Evolutionary conservation across 768 basidiomycete species (phyloP), one percentile per base, ranked within the genome.

Genomic region (Lactarius akahatsu): DNA sequence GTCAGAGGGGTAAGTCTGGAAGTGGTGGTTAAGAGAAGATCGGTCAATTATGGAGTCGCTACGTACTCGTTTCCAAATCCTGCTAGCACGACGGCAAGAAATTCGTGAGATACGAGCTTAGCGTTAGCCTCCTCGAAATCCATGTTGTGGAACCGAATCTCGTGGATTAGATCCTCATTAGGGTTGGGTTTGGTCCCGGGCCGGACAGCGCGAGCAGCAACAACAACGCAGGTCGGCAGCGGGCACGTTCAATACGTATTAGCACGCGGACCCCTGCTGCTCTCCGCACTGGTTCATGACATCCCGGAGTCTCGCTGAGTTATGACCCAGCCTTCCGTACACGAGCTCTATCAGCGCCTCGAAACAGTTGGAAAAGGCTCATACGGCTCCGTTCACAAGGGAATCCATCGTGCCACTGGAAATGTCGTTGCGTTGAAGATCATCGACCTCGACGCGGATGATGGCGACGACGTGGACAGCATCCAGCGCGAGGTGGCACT

Each of bases 401-500:
- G 94, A 16, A 80, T 87, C 62, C 90, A 98, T 71, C 84, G 91
- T 59, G 83, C 88, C 0, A 89, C 93, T 0, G 92, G 93, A 23
- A 91, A 92, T 63, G 83, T 95, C 63, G 93, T 99, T 40, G 97
- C 96, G 20, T 87, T 98, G 79, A 99, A 99, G 80, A 96, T 98
- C 77, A 98, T 99, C 80, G 93, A 98, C 78, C 89, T 98, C 71
- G 97, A 98, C 78, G 96, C 90, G 30, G 86, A 90, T 63, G 96
- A 96, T 76, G 66, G 62, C 16, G 96, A 99, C 76, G 97, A 99
- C 75, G 94, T 97, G 20, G 91, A 82, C 58, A 96, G 96, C 77
- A 98, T 98, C 61, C 96, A 98, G 77, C 90, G 92, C 67, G 97
- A 98, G 77, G 94, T 99, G 36, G 88, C 94, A 11, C 85, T 99